These are phyloP conservation scores for Salvia miltiorrhiza DNA, from an alignment of 257 asterid species.

Conservation along the genomic window DNA sequence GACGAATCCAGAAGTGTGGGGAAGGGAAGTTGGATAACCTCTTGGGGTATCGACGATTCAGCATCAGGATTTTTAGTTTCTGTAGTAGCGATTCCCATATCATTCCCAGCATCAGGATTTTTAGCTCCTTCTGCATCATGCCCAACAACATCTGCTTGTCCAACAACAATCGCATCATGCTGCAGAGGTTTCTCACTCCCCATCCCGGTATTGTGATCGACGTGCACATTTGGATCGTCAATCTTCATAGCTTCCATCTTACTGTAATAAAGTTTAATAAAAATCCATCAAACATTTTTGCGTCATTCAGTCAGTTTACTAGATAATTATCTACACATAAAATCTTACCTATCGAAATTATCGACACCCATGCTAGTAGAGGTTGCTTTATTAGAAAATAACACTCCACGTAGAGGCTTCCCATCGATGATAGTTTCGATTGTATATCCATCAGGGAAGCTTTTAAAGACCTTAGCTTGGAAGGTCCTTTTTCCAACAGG, in stretches of 20 bases:
- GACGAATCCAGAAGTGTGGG: not conserved
- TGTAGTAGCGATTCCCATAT: constrained; percentile 41
- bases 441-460: constrained; percentile 57
- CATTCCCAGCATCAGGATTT: constrained; percentile 29
- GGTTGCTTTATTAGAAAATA: constrained; percentile 62
- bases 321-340: constrained; percentile 2
- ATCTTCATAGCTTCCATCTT: constrained; percentile 43
- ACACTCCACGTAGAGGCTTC: constrained; percentile 72
- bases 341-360: constrained; percentile 44
- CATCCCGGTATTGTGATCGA: constrained; percentile 31
- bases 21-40: constrained; percentile 37
- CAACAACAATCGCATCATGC: constrained; percentile 33
- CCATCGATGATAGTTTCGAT: constrained; percentile 91
- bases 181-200: constrained; percentile 38
- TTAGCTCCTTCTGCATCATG: too few species aligned
- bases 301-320: not conserved
- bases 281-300: constrained; percentile 11
- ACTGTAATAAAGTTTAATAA: constrained; percentile 35
- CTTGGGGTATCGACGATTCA: constrained; percentile 36
- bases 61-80: constrained; percentile 41
- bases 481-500: constrained; percentile 65
- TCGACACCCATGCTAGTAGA: constrained; percentile 37
- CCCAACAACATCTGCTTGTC: constrained; percentile 35
- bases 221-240: constrained; percentile 32
- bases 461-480: constrained; percentile 80